phyloP scores from a whole-genome alignment of 768 basidiomycete genomes.

The Xerocomellus intermedius region DNA sequence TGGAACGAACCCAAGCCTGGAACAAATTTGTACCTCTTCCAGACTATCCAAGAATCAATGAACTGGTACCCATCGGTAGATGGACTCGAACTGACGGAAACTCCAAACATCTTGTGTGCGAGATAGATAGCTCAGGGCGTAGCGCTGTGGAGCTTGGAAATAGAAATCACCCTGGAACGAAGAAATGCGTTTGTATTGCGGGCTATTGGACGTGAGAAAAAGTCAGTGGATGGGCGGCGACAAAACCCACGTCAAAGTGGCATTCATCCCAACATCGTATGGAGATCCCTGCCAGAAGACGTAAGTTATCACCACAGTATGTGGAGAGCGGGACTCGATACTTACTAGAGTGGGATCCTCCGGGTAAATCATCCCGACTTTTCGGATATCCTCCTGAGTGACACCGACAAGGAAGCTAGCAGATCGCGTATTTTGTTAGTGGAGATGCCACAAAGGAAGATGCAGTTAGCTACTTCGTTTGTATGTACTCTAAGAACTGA shows the following conservation, averaged over 20 bases:
- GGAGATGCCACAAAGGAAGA: not conserved
- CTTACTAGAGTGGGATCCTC: conserved; percentile 3
- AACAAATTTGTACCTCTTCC: conserved; percentile 16
- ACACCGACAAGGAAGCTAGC: conserved; percentile 13
- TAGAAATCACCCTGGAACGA: conserved; percentile 18
- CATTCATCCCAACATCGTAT: conserved; percentile 25
- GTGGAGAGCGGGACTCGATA: not conserved
- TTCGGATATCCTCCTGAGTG: not conserved
- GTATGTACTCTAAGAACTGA: conserved; percentile 6
- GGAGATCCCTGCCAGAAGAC: conserved; percentile 23
- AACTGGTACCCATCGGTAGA: no score
- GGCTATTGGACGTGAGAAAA: not conserved
- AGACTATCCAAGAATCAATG: conserved; percentile 1
- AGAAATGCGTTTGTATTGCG: conserved; percentile 1
- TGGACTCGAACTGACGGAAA: conserved; percentile 1
- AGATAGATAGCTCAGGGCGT: conserved; percentile 8
- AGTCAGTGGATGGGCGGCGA: not conserved
- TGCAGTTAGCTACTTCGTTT: not conserved
- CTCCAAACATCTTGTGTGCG: conserved; percentile 14
- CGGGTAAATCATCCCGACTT: conserved; percentile 1
- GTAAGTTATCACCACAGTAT: not conserved
- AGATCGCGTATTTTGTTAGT: not conserved
- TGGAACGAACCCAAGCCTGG: conserved; percentile 20
- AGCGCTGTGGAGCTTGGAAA: conserved; percentile 9
- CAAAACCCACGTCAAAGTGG: conserved; percentile 7